A percentile compares a stretch with the other conserved stretches of the same genome.
Conservation (phyloP, 2,329 filamentous ascomycete genomes). For the Fusarium subtropicale region DNA sequence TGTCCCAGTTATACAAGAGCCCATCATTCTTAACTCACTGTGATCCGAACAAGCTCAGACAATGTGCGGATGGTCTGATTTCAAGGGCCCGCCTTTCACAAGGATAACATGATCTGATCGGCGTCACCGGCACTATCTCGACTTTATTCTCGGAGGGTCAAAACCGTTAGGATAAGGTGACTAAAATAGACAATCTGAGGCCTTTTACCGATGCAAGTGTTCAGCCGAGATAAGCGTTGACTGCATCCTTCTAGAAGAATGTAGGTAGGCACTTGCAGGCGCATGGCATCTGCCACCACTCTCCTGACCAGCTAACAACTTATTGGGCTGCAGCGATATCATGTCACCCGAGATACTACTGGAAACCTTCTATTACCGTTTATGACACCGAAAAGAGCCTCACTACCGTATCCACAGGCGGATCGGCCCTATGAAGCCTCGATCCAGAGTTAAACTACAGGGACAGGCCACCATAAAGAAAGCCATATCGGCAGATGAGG, state of each 20-base stretch:
- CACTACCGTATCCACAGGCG: slow-evolving; percentile 13
- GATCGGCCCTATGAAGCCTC: slow-evolving; percentile 24
- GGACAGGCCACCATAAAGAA: slow-evolving; percentile 4
- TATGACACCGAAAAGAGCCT: slow-evolving; percentile 7
- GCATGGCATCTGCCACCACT: neutral
- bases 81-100: slow-evolving; percentile 5
- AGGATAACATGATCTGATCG: slow-evolving; percentile 1
- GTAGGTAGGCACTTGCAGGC: slow-evolving; percentile 4
- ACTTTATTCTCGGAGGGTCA: slow-evolving; percentile 4
- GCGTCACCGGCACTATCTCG: slow-evolving; percentile 15
- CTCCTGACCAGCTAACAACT: slow-evolving; percentile 1
- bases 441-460: slow-evolving; percentile 5
- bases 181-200: neutral
- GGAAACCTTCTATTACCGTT: neutral
- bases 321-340: slow-evolving; percentile 5
- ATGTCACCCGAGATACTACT: slow-evolving; percentile 6
- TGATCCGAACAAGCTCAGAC: slow-evolving; percentile 1
- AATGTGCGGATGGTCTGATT: slow-evolving; percentile 11
- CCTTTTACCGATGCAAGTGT: neutral
- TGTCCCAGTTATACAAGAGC: neutral
- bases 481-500: slow-evolving; percentile 7
- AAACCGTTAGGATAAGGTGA: slow-evolving; percentile 12
- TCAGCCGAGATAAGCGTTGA: neutral
- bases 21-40: neutral
- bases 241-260: slow-evolving; percentile 1